Base-by-base conservation (phyloP, 108 stramenopile genomes). In the Cyclotella baltica region DNA sequence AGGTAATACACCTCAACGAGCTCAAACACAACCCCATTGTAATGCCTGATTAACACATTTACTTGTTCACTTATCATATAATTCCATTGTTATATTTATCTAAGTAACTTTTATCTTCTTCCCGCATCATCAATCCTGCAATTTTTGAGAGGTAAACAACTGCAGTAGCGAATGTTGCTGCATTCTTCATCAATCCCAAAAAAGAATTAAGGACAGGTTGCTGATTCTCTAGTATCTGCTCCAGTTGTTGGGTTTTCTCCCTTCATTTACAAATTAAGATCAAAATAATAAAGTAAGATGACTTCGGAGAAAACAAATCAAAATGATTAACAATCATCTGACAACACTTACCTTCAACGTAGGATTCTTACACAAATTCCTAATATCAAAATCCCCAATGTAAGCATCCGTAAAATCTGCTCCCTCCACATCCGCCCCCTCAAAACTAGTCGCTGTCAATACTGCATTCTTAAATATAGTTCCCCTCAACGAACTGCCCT, bases 361-460 rank as follows among this genome's bases (percentile, higher is more conserved):
- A 22, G 98, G 98, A 70, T 98, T 98, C 80, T 95, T 93, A 90
- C 98, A 98, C 48, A 98, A 81, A 50, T 84, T 87, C 63, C 85
- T 80, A 63, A 95, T 86, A 75, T 98, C 97, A 71, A 95, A 98
- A 61, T 93, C 92, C 3, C 97, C 97, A 67, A 97, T 85, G 65
- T 89, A 90, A 0, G 94, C 87, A 62, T 96, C 96, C 0, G 96
- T 94, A 77, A 98, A 98, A 83, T 98, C 98, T 1, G 96, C 94
- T 61, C 85, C 78, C 67, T 97, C 96, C 23, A 98, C 88, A 83
- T 98, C 85, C 13, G 97, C 96, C 1, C 82, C 91, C 29, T 86
- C 94, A 83, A 98, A 98, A 72, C 83, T 89, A 8, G 96, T 97
- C 36, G 97, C 96, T 0, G 97, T 96, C 70, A 98, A 87, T 31